Percentiles rank a stretch among this genome's conserved stretches.
phyloP scores from a whole-genome alignment of 768 basidiomycete species.

The Podaxis rugospora region DNA sequence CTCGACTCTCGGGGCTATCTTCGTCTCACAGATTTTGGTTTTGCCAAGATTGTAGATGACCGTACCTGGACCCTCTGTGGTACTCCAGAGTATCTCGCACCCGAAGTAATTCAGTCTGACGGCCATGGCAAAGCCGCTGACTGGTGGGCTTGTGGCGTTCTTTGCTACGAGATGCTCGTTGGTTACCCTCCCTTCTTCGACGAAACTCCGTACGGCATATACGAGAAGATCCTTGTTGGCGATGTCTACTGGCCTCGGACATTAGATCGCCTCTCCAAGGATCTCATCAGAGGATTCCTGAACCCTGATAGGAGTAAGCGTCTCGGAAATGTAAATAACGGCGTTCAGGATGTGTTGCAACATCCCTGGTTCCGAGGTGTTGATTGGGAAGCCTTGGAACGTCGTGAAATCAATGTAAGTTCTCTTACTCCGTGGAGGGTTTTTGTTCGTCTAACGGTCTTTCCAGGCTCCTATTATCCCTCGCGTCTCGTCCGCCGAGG shows the following conservation, averaged over 20 bases:
- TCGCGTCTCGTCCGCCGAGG: constrained; percentile 72
- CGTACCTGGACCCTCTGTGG: constrained; percentile 98
- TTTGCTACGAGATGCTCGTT: constrained; percentile 98
- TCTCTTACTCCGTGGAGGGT: background rate
- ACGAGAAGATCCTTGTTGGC: constrained; percentile 92
- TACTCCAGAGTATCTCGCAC: constrained; percentile 94
- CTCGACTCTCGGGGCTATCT: constrained; percentile 91
- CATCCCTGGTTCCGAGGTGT: constrained; percentile 97
- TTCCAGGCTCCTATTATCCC: constrained; percentile 82
- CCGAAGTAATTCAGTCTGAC: constrained; percentile 96
- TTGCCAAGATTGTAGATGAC: constrained; percentile 96
- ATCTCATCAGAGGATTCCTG: constrained; percentile 84
- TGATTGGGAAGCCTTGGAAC: constrained; percentile 85
- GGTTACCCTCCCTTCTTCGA: constrained; percentile 99
- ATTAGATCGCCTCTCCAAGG: constrained; percentile 86
- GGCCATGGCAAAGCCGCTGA: constrained; percentile 98
- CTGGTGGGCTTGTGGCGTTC: constrained; percentile 98
- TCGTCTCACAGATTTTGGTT: constrained; percentile 96
- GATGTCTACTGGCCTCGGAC: constrained; percentile 88
- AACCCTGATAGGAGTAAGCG: constrained; percentile 90
- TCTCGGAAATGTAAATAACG: constrained; percentile 89
- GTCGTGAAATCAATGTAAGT: constrained; percentile 79
- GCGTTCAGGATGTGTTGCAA: constrained; percentile 84
- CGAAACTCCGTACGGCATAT: constrained; percentile 96
- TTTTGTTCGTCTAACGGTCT: constrained; percentile 9